Evolutionary conservation across 768 basidiomycete species (phyloP), one percentile per base, ranked within the genome.

Genomic region (Strobilomyces echinocephalus): DNA sequence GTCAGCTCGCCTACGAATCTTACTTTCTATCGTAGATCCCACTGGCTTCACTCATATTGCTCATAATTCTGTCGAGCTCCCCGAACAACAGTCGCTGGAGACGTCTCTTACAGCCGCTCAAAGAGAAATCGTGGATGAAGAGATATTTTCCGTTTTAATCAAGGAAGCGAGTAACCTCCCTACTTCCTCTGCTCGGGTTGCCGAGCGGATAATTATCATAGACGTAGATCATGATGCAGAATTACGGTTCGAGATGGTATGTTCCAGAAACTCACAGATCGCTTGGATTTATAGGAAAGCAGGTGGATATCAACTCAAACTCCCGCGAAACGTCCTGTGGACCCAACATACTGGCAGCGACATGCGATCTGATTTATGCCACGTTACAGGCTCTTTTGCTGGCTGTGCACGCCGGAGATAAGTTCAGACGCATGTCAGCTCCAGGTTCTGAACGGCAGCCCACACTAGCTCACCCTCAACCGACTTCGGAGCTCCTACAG

Each of bases 81-180:
- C 62, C 9, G 71, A 75, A 21, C 56, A 72, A 9, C 58, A 60
- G 0, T 72, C 76, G 3, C 65, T 87, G 14, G 79, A 88, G 34
- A 74, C 65, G 2, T 73, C 76, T 9, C 72, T 93, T 34, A 73
- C 70, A 53, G 68, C 68, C 24, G 85, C 85, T 1, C 89, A 91
- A 63, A 76, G 74, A 49, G 91, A 91, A 65, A 74, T 84, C 14
- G 77, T 91, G 6, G 88, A 93, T 52, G 84, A 87, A 63, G 91
- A 93, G 62, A 84, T 92, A 36, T 93, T 91, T 58, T 73, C 83
- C 4, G 63, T 82, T 20, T 73, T 93, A 20, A 86, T 91, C 38
- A 78, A 74, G 62, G 91, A 92, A 69, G 87, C 88, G n/a, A 83
- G 85, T 51, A 79, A 67, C 54, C 73, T 92, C 10, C 85, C 88